A percentile compares a stretch with the other conserved stretches of the same genome.
Conservation (phyloP, 164 flowering plant species). For the Echeveria elegans region DNA sequence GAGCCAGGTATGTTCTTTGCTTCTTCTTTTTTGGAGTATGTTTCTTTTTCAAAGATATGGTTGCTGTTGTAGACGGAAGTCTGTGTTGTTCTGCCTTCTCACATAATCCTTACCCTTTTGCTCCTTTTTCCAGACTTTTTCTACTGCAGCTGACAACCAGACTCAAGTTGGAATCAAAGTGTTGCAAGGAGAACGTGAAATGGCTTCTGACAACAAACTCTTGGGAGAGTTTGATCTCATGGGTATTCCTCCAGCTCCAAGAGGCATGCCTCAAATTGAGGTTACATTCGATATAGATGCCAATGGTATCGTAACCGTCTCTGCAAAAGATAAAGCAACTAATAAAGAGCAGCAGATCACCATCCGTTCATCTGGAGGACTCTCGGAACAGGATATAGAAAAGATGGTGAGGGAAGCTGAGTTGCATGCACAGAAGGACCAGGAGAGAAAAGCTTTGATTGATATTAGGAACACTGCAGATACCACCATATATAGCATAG, state of each 20-base stretch:
- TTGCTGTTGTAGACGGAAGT: neutral
- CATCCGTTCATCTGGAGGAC: conserved; percentile 30
- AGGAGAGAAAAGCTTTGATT: conserved; percentile 23
- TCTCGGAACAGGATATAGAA: conserved; percentile 24
- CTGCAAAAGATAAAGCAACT: conserved; percentile 26
- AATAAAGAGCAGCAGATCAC: conserved; percentile 27
- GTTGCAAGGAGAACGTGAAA: conserved; percentile 26
- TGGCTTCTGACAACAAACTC: conserved; percentile 26
- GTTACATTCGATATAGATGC: conserved; percentile 31
- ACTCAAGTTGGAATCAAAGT: conserved; percentile 27
- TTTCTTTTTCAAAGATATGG: neutral
- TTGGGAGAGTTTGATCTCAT: conserved; percentile 27
- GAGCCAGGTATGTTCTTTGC: conserved; percentile 19
- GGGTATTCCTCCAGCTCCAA: conserved; percentile 29
- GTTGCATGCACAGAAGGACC: conserved; percentile 25
- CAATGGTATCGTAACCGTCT: conserved; percentile 30
- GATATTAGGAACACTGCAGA: conserved; percentile 25
- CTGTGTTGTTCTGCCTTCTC: too few species aligned
- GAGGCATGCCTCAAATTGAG: conserved; percentile 28
- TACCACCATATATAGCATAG: conserved; percentile 27
- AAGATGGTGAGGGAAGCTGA: conserved; percentile 23
- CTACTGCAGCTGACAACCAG: conserved; percentile 33
- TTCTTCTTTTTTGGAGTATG: neutral
- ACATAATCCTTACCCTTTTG: neutral
- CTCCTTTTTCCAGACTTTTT: conserved; percentile 16